A percentile compares a stretch with the other conserved stretches of the same genome.
phyloP scores from a whole-genome alignment of 192 early-diverging fungal genomes.

The Backusella parvicylindrica region DNA sequence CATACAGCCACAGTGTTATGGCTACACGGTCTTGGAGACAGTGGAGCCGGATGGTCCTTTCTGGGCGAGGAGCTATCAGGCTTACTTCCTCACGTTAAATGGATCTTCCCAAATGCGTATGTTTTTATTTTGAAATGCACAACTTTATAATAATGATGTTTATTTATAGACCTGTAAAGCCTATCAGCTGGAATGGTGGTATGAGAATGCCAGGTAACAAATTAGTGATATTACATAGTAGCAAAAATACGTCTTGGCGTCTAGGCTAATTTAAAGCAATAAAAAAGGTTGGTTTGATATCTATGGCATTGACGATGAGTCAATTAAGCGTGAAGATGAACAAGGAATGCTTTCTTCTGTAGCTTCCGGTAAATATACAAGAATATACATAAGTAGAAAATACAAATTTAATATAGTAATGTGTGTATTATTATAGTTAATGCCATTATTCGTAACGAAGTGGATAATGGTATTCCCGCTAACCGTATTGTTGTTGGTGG shows the following conservation, averaged over 20 bases:
- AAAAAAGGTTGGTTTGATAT: slow-evolving; percentile 79
- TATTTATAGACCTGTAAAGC: slow-evolving; percentile 40
- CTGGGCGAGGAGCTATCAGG: slow-evolving; percentile 50
- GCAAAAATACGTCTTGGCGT: too few species aligned
- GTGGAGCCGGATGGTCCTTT: slow-evolving; percentile 55
- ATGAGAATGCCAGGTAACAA: slow-evolving; percentile 68
- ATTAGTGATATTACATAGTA: neutral
- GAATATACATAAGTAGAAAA: neutral
- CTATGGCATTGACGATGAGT: slow-evolving; percentile 41
- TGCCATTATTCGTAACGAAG: slow-evolving; percentile 65
- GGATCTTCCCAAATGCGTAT: slow-evolving; percentile 83
- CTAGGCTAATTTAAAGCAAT: neutral
- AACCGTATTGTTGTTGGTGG: slow-evolving; percentile 91
- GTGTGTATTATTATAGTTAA: slow-evolving; percentile 33
- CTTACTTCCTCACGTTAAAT: slow-evolving; percentile 82
- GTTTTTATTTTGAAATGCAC: neutral
- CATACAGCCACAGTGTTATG: slow-evolving; percentile 59
- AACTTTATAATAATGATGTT: neutral
- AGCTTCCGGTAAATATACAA: slow-evolving; percentile 25
- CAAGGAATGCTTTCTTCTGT: slow-evolving; percentile 64
- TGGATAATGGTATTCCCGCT: slow-evolving; percentile 75
- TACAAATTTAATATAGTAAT: neutral
- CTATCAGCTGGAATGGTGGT: slow-evolving; percentile 77
- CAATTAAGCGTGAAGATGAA: slow-evolving; percentile 60
- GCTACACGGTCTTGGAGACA: slow-evolving; percentile 61